phyloP scores from a whole-genome alignment of 441 rosid genomes.

The Corymbia calophylla region DNA sequence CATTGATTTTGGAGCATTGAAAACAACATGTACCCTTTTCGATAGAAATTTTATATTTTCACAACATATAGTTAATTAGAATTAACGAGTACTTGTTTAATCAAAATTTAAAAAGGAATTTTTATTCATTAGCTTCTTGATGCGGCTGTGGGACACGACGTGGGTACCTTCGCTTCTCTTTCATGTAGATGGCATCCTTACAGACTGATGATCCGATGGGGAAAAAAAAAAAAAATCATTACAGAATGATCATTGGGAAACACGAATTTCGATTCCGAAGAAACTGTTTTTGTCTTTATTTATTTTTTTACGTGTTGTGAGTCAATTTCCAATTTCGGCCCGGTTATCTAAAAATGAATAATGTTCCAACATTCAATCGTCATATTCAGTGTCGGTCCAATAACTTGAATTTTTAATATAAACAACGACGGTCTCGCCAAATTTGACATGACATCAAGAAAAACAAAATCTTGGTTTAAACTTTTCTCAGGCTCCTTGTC shows the following conservation, averaged over 20 bases:
- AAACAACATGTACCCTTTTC: no score
- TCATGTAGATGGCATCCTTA: background rate
- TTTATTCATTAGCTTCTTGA: background rate
- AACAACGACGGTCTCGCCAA: fast-evolving
- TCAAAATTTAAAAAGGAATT: background rate
- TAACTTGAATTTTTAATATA: background rate
- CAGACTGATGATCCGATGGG: background rate
- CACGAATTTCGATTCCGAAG: background rate
- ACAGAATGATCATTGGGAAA: background rate
- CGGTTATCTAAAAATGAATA: background rate
- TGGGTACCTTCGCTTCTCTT: background rate
- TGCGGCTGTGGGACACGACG: background rate
- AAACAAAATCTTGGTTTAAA: background rate
- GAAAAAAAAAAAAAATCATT: background rate
- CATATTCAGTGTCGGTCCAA: background rate
- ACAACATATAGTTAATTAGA: background rate
- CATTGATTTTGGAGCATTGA: background rate
- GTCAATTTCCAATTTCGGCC: background rate
- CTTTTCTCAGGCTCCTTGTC: background rate
- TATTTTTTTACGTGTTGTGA: background rate
- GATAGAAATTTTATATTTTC: no score
- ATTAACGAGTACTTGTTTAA: background rate
- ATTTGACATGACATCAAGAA: fast-evolving
- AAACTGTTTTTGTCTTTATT: background rate
- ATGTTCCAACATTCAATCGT: background rate